These are phyloP conservation scores for Colletotrichum destructivum DNA, from an alignment of 2,329 filamentous ascomycete species.

Conservation along the genomic window DNA sequence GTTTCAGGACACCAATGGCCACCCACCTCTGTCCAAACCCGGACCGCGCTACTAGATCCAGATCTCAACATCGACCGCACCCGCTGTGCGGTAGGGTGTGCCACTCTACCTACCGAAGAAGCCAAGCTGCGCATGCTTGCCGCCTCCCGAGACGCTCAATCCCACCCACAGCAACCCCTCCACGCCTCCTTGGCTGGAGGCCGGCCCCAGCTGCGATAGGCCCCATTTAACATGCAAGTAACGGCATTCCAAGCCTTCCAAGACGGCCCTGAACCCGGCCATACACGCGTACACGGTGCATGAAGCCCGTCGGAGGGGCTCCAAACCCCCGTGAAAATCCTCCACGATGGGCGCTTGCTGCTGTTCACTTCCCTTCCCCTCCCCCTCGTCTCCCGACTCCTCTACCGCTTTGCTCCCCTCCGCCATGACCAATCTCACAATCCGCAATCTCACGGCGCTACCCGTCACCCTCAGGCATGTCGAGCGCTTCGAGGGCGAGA, in stretches of 20 bases:
- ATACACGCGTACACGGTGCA: conserved; percentile 32
- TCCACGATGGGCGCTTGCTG: conserved; percentile 35
- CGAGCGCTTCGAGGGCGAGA: conserved; percentile 77
- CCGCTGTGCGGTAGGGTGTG: conserved; percentile 1
- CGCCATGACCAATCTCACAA: conserved; percentile 71
- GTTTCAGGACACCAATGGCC: conserved; percentile 36
- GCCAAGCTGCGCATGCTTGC: conserved; percentile 35
- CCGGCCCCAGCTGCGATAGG: conserved; percentile 27
- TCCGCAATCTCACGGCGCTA: conserved; percentile 86
- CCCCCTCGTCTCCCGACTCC: conserved; percentile 20
- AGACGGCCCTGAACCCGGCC: conserved; percentile 30
- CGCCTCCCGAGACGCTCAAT: conserved; percentile 24
- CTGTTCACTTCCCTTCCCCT: conserved; percentile 34
- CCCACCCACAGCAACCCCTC: conserved; percentile 17
- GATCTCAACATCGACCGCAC: conserved; percentile 28
- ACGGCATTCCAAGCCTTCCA: conserved; percentile 31
- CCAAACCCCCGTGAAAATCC: conserved; percentile 38
- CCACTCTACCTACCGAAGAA: conserved; percentile 17
- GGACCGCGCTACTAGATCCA: conserved; percentile 12
- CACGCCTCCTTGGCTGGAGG: conserved; percentile 18
- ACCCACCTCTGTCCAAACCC: conserved; percentile 32
- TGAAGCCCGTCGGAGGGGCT: conserved; percentile 31
- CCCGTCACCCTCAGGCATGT: conserved; percentile 80
- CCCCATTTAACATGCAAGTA: conserved; percentile 40
- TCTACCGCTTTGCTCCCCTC: conserved; percentile 25